Evolutionary conservation across 345 rosid species (phyloP), one percentile per base, ranked within the genome.

Genomic region (Raphanus sativus): DNA sequence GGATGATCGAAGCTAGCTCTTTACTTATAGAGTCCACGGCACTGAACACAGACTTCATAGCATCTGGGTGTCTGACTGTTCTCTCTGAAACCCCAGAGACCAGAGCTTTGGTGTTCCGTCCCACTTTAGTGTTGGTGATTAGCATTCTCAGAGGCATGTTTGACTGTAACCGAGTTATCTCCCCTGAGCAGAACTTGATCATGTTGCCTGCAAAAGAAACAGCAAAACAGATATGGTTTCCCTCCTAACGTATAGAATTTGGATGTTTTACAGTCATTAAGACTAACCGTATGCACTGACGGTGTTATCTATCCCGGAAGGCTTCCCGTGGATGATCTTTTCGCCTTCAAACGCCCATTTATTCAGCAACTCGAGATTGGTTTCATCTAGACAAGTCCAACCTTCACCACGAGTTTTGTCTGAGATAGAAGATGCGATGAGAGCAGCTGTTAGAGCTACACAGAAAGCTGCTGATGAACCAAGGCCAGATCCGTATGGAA

Each of bases 321-420:
- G 99, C 80, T 77, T 90, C 78, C 99, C 99, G 75, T 93, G 98
- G 75, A 95, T 84, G 77, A 93, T 84, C 84, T 87, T 95, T 81
- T 95, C 99, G 4, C 98, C 98, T 88, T 90, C 96, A 40, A 89
- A 91, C 67, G 99, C 99, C 99, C 99, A 95, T 81, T 81, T 87
- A 77, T 92, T 95, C 78, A 95, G 67, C 81, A 91, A 83, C 9
- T 89, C 94, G 12, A 90, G 89, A 9, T 85, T 87, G 30, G 77
- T 70, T 24, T 86, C 94, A 55, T 77, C 82, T 34, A 85, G 89
- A 0, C 29, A 67, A 1, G 82, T 76, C 99, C 98, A 92, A 25
- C 85, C 87, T 21, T 62, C 80, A 67, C 80, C 83, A 24, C 9
- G 62, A 59, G 71, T 40, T 42, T 58, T 60, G 29, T 88, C 91